Evolutionary conservation across 768 basidiomycete genomes (phyloP).

Genomic region (Tylopilus balloui): DNA sequence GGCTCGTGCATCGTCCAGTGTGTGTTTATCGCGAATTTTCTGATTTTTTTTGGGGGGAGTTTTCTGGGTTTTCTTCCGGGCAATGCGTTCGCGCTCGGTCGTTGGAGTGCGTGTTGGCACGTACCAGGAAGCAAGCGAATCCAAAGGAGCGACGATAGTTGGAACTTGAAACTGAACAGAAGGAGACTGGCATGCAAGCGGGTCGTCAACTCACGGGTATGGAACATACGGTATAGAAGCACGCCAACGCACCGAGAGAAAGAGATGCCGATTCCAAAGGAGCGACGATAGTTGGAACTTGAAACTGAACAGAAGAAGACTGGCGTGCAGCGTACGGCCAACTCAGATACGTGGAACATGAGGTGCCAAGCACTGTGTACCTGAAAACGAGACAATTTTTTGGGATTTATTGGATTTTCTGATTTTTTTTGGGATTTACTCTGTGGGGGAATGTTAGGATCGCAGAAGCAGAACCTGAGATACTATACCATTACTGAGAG

Average conservation of each 20-base stretch:
- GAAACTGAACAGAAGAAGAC: background rate
- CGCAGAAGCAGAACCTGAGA: background rate
- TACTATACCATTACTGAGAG: background rate
- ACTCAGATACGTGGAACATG: background rate
- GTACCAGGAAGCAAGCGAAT: background rate
- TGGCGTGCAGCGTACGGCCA: background rate
- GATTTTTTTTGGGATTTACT: background rate
- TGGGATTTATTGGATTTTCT: background rate
- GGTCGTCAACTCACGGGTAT: too few relatives aligned
- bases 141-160: slow-evolving; percentile 1
- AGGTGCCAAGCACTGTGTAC: background rate
- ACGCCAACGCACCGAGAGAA: background rate
- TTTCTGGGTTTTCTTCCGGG: background rate
- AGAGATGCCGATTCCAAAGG: background rate
- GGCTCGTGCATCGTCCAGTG: background rate
- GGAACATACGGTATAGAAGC: too few relatives aligned
- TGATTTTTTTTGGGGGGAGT: background rate
- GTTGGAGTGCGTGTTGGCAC: background rate
- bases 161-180: background rate
- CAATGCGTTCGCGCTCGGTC: background rate
- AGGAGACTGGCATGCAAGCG: background rate
- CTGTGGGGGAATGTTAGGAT: background rate
- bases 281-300: background rate
- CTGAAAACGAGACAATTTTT: background rate
- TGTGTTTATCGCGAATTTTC: slow-evolving; percentile 5